Evolutionary conservation across 2,329 filamentous ascomycete species (phyloP), one percentile per base, ranked within the genome.

Genomic region (Colletotrichum eleusines): DNA sequence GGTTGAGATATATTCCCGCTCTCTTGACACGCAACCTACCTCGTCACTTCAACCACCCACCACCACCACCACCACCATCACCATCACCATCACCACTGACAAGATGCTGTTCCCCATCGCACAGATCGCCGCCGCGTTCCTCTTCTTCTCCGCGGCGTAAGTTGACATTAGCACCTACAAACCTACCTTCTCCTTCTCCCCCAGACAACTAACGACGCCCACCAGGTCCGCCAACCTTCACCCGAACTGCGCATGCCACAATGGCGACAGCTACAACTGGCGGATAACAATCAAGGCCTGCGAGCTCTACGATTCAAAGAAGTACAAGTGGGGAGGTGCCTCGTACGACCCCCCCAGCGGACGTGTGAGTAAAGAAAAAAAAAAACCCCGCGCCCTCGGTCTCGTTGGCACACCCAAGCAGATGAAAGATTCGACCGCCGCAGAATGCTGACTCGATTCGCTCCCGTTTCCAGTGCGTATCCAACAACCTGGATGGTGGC

Each of bases 401-500:
- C n/a, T n/a, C 7, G 40, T 9, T 20, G 40, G 6, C 18, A 20
- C 5, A 20, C 40, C 7, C 6, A 6, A 18, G 16, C 40, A 42
- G 23, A 16, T 11, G 31, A 2, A 28, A 1, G 2, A 31, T 8
- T 2, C 1, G 20, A 46, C 48, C 14, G 14, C 26, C 11, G n/a
- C 23, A 51, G 4, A 4, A 20, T 51, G 23, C 48, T 51, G 26
- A 51, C 14, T 28, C 11, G n/a, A 38, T 3, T 12, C n/a, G n/a
- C n/a, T 3, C 31, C 31, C 7, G 2, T 11, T 4, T 31, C 16
- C 26, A 51, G 48, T 51, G 48, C 48, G 16, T 18, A 2, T 16
- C 1, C 2, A 51, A 16, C 26, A 33, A 33, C 31, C 31, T 4
- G 31, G 26, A 3, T 4, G 6, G 0, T 1, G 2, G 2, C 3